phyloP scores from a whole-genome alignment of 331 rosid genomes.

The Stylosanthes scabra region DNA sequence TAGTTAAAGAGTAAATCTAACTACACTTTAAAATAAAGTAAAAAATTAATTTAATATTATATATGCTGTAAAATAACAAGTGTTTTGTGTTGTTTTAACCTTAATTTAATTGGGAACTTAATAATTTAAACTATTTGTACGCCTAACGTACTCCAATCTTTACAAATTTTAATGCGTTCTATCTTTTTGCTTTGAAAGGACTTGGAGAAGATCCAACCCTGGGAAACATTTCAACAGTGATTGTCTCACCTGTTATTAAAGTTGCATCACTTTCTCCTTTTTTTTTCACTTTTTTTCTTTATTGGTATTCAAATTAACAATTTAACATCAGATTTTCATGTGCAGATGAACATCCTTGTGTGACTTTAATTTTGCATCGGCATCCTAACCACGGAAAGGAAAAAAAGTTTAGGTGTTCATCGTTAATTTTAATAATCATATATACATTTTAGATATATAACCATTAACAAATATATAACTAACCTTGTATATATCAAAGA shows the following conservation, averaged over 20 bases:
- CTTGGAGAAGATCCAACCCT: constrained; percentile 59
- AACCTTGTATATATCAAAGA: not conserved
- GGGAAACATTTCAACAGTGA: constrained; percentile 51
- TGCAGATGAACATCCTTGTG: constrained; percentile 8
- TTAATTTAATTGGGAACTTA: not conserved
- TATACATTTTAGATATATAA: too few species aligned
- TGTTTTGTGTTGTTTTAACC: too few species aligned
- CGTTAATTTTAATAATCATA: too few species aligned
- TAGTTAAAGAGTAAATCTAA: too few species aligned
- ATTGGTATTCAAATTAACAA: constrained; percentile 50
- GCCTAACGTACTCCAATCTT: too few species aligned
- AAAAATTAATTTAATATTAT: too few species aligned
- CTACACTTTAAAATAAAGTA: too few species aligned
- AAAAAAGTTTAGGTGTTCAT: not conserved
- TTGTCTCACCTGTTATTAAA: constrained; percentile 39
- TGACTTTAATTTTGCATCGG: constrained; percentile 26
- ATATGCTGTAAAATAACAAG: too few species aligned
- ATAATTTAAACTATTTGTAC: constrained; percentile 44
- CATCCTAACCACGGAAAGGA: constrained; percentile 26
- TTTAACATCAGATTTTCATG: not conserved
- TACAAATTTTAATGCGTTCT: too few species aligned
- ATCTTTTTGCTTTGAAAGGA: constrained; percentile 56
- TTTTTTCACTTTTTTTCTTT: constrained; percentile 37
- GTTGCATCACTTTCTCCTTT: not conserved
- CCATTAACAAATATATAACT: too few species aligned